Evolutionary conservation across 1,284 basidiomycete species (phyloP), one percentile per base, ranked within the genome.

Genomic region (Pisolithus thermaeus): DNA sequence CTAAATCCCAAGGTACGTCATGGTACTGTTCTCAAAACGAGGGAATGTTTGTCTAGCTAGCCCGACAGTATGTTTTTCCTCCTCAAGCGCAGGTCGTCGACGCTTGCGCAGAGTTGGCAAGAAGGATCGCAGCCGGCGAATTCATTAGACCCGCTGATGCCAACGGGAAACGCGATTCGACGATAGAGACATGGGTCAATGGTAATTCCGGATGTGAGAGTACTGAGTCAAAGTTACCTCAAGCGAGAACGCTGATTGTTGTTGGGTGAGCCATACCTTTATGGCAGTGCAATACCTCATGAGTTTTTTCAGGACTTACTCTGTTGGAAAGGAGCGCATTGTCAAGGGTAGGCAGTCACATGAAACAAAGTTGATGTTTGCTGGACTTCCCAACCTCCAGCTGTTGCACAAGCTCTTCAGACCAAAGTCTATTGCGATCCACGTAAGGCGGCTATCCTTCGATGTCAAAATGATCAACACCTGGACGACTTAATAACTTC

Each of bases 241-340:
- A 52, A 23, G 61, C 63, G 1, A 70, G 68, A 43, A 62, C 73
- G 3, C 75, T 98, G n/a, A 80, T 98, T 45, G 81, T 97, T 41
- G 83, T 98, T 25, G 96, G 95, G 87, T 89, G 3, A 4, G 5
- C 50, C 8, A 11, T 39, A 7, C 14, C 9, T 28, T 40, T 37
- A 11, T 7, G 30, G 25, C 28, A 39, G 37, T 11, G 32, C 16
- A 46, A 42, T 16, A 40, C 43, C 55, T 40, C 49, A 46, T 44
- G 56, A n/a, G 12, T 32, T 47, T 48, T 52, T 45, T 25, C 54
- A 91, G 88, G 11, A 97, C 96, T 0, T 99, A 99, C 68, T 92
- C 92, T 0, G 93, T 99, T 50, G 96, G 96, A 48, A 99, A 99
- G 69, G 96, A 99, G 68, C 84, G 94, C 40, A 90, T 99, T 45